Percentiles rank a stretch among this genome's conserved stretches.
These are phyloP conservation scores for Picea engelmannii DNA, from an alignment of 83 land plant genomes.

Conservation along the genomic window DNA sequence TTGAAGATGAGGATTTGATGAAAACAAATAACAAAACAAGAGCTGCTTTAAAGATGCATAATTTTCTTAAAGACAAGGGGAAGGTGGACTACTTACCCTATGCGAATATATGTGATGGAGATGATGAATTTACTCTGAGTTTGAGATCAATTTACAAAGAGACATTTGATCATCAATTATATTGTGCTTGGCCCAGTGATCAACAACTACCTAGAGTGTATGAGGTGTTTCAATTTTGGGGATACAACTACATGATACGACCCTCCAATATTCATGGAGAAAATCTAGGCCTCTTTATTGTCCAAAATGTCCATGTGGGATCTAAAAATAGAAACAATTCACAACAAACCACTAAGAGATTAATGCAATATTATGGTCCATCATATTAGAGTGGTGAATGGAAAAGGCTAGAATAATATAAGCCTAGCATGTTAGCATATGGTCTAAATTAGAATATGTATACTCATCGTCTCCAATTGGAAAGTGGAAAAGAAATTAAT, in stretches of 20 bases:
- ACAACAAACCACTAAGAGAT: not conserved
- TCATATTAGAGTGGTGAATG: not conserved
- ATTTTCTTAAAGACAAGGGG: too few relatives aligned
- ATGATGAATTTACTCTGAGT: too few relatives aligned
- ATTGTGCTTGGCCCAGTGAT: not conserved
- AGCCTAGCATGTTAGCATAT: not conserved
- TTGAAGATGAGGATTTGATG: too few relatives aligned
- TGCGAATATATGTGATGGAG: too few relatives aligned
- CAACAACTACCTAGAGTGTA: not conserved
- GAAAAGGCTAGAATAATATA: too few relatives aligned
- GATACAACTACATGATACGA: too few relatives aligned
- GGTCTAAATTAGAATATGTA: not conserved
- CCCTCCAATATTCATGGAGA: too few relatives aligned
- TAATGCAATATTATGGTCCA: slow-evolving; percentile 3
- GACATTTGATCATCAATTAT: not conserved
- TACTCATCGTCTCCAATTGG: not conserved
- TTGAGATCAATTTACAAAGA: slow-evolving; percentile 6
- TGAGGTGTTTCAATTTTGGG: not conserved
- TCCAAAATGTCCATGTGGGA: slow-evolving; percentile 2
- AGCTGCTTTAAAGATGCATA: too few relatives aligned
- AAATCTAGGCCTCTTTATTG: not conserved
- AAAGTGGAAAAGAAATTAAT: not conserved
- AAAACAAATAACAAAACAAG: too few relatives aligned
- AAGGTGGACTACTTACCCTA: too few relatives aligned
- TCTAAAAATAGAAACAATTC: not conserved